A percentile compares a stretch with the other conserved stretches of the same genome.
Conservation (phyloP, 2,329 filamentous ascomycete genomes). For the Pseudocercospora fuligena region DNA sequence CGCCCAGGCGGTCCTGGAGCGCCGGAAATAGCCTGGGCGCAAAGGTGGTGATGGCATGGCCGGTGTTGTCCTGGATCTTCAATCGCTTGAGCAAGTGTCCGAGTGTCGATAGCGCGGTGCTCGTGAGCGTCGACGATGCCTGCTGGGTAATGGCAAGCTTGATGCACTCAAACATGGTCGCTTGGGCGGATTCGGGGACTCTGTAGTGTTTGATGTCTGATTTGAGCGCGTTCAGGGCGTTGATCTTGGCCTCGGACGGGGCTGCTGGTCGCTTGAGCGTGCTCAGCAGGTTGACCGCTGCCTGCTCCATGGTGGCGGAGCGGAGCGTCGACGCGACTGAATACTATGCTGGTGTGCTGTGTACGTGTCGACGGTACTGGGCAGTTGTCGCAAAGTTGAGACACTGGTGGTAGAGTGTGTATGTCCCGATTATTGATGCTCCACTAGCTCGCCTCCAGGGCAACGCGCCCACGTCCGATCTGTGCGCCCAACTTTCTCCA, state of each 20-base stretch:
- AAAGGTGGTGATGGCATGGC: slow-evolving; percentile 67
- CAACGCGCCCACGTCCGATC: background rate
- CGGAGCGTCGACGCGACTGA: background rate
- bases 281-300: slow-evolving; percentile 59
- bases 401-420: background rate
- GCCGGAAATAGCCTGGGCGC: slow-evolving; percentile 73
- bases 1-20: slow-evolving; percentile 83
- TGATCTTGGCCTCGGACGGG: slow-evolving; percentile 71
- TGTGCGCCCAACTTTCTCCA: background rate
- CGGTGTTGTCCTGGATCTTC: slow-evolving; percentile 79
- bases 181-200: slow-evolving; percentile 75
- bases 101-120: slow-evolving; percentile 84
- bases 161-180: slow-evolving; percentile 80
- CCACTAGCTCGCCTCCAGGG: background rate
- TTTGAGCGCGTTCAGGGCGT: slow-evolving; percentile 75
- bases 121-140: slow-evolving; percentile 73
- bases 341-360: background rate
- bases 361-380: background rate
- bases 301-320: slow-evolving; percentile 57
- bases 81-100: slow-evolving; percentile 86
- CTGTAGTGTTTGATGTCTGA: slow-evolving; percentile 91
- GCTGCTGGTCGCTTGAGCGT: slow-evolving; percentile 66
- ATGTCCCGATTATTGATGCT: slow-evolving; percentile 5
- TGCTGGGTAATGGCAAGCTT: slow-evolving; percentile 75
- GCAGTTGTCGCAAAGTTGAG: background rate